A percentile compares a stretch with the other conserved stretches of the same genome.
These are phyloP conservation scores for Puccinia hordei DNA, from an alignment of 1,284 basidiomycete species.

Conservation along the genomic window DNA sequence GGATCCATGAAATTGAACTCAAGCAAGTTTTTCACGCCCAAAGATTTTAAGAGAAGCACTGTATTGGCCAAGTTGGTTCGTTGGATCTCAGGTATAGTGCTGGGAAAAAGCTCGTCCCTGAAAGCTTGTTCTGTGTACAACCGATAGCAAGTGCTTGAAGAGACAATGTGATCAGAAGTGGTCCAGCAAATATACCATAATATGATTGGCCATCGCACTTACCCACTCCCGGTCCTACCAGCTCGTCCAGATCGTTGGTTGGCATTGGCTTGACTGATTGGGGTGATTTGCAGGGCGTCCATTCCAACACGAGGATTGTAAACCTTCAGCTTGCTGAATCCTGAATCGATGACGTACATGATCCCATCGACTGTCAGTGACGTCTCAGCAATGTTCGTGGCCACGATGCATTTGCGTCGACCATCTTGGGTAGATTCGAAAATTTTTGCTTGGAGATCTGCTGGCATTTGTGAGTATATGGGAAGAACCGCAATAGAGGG, in stretches of 20 bases:
- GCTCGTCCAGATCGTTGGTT: slow-evolving; percentile 94
- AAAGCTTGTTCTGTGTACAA: slow-evolving; percentile 96
- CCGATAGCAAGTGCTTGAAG: slow-evolving; percentile 78
- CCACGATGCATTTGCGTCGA: slow-evolving; percentile 91
- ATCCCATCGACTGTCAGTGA: slow-evolving; percentile 97
- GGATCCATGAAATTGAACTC: slow-evolving; percentile 99
- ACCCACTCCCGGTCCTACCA: slow-evolving; percentile 83
- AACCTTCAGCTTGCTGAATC: slow-evolving; percentile 96
- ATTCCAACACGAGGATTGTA: slow-evolving; percentile 99
- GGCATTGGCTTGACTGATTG: slow-evolving; percentile 94
- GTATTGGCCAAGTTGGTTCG: slow-evolving; percentile 96
- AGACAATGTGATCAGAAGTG: not conserved
- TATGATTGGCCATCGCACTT: not conserved
- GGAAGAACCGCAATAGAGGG: slow-evolving; percentile 82
- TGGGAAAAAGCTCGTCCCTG: slow-evolving; percentile 91
- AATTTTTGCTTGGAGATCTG: slow-evolving; percentile 96
- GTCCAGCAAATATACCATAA: not conserved
- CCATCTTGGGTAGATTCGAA: slow-evolving; percentile 94
- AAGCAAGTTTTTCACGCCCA: slow-evolving; percentile 88
- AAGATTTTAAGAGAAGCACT: slow-evolving; percentile 87
- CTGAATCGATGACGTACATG: slow-evolving; percentile 91
- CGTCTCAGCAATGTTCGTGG: slow-evolving; percentile 98
- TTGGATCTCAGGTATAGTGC: slow-evolving; percentile 97
- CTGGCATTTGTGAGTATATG: slow-evolving; percentile 99
- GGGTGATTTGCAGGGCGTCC: slow-evolving; percentile 98